These are phyloP conservation scores for Sporothrix schenckii DNA, from an alignment of 2,329 filamentous ascomycete species.

Conservation along the genomic window DNA sequence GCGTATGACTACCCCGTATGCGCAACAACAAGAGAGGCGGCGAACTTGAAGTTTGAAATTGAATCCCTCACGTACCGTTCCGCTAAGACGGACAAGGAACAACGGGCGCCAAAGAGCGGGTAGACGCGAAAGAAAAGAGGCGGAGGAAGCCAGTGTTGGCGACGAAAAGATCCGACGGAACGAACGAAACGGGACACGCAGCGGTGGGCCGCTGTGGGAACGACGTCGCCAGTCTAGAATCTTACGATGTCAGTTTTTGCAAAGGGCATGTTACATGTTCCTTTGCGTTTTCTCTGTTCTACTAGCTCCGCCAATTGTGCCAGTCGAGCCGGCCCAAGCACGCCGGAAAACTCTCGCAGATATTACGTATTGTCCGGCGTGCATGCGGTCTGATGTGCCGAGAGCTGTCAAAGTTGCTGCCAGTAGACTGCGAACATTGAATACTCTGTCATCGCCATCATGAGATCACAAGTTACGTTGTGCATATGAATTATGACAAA, in stretches of 20 bases:
- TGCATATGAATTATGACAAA: not conserved
- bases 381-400: not conserved
- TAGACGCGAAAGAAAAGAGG: not conserved
- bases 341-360: conserved; percentile 8
- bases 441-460: too few species aligned
- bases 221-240: too few species aligned
- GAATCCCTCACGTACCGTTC: not conserved
- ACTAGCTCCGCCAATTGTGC: not conserved
- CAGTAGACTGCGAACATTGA: too few species aligned
- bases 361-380: conserved; percentile 2
- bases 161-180: not conserved
- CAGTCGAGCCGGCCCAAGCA: not conserved
- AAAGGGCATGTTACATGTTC: not conserved
- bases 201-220: too few species aligned
- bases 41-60: not conserved
- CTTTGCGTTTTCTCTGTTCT: not conserved
- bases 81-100: not conserved
- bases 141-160: not conserved
- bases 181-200: not conserved
- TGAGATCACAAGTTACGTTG: too few species aligned
- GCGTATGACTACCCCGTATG: too few species aligned
- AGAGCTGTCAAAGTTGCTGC: not conserved
- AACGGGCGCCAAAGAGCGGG: conserved; percentile 18
- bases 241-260: too few species aligned
- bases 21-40: not conserved